Percentiles rank a stretch among this genome's conserved stretches.
Conservation (phyloP, 345 rosid species). For the Corchorus capsularis region DNA sequence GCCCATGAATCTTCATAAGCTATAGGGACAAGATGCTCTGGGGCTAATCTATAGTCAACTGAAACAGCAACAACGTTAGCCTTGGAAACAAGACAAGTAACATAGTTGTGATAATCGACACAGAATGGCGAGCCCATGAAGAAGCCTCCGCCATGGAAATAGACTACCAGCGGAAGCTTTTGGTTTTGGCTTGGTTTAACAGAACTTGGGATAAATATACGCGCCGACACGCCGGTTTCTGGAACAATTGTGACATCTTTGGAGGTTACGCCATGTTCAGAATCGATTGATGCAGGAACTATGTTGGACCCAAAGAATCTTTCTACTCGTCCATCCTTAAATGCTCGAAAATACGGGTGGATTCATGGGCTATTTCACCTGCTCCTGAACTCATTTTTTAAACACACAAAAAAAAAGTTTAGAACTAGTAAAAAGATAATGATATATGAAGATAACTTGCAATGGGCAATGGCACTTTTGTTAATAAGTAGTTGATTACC, state of each 20-base stretch:
- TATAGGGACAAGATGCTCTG: constrained; percentile 36
- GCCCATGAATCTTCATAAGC: constrained; percentile 48
- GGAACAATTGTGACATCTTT: constrained; percentile 31
- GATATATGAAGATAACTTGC: neutral
- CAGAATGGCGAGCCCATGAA: constrained; percentile 28
- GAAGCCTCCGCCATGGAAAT: constrained; percentile 47
- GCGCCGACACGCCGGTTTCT: constrained; percentile 24
- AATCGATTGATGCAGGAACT: constrained; percentile 28
- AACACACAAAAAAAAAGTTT: too few relatives aligned
- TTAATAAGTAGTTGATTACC: too few relatives aligned
- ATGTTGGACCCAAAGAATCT: constrained; percentile 28
- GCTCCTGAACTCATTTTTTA: neutral
- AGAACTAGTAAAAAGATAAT: too few relatives aligned
- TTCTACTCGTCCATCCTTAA: constrained; percentile 37
- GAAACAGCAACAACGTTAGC: constrained; percentile 35
- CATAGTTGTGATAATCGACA: constrained; percentile 26
- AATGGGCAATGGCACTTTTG: too few relatives aligned
- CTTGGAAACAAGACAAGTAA: constrained; percentile 23
- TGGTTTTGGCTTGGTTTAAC: neutral
- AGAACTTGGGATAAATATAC: constrained; percentile 35
- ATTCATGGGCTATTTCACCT: constrained; percentile 21
- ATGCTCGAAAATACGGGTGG: constrained; percentile 27
- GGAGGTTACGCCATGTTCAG: constrained; percentile 31
- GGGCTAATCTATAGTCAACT: constrained; percentile 43
- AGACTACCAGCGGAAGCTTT: constrained; percentile 41